Evolutionary conservation across 2,329 filamentous ascomycete genomes (phyloP).

Genomic region (Sarocladiaceae sp.): DNA sequence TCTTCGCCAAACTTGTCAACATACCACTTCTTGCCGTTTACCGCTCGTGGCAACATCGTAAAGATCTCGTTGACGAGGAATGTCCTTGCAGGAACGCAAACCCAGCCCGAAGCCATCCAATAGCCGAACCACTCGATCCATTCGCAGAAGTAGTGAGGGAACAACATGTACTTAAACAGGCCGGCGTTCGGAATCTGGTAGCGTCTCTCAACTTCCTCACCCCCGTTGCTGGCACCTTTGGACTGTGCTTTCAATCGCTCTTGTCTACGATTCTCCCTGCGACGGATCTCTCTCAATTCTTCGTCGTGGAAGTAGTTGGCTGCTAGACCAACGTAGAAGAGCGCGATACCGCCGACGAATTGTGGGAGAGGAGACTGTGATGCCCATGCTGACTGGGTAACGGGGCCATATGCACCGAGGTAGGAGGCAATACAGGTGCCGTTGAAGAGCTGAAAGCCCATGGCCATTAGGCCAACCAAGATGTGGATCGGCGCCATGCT

Average conservation of each 20-base stretch:
- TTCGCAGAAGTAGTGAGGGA: constrained; percentile 92
- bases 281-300: constrained; percentile 79
- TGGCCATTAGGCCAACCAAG: constrained; percentile 59
- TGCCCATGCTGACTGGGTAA: constrained; percentile 49
- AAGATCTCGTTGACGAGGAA: constrained; percentile 84
- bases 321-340: constrained; percentile 74
- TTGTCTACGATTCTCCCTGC: constrained; percentile 60
- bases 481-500: constrained; percentile 89
- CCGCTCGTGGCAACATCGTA: constrained; percentile 85
- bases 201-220: constrained; percentile 58
- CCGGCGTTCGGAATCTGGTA: constrained; percentile 84
- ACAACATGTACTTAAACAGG: constrained; percentile 77
- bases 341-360: constrained; percentile 60
- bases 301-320: constrained; percentile 89
- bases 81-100: constrained; percentile 68
- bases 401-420: constrained; percentile 76
- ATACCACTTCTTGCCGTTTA: constrained; percentile 84
- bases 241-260: constrained; percentile 31
- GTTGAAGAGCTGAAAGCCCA: constrained; percentile 77
- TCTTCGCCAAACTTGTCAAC: constrained; percentile 81
- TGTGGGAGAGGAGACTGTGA: constrained; percentile 34
- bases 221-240: constrained; percentile 14
- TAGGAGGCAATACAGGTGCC: constrained; percentile 74
- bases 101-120: constrained; percentile 67
- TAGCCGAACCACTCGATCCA: constrained; percentile 96